A percentile compares a stretch with the other conserved stretches of the same genome.
phyloP scores from a whole-genome alignment of 345 rosid genomes.

The Lepidium aucheri region DNA sequence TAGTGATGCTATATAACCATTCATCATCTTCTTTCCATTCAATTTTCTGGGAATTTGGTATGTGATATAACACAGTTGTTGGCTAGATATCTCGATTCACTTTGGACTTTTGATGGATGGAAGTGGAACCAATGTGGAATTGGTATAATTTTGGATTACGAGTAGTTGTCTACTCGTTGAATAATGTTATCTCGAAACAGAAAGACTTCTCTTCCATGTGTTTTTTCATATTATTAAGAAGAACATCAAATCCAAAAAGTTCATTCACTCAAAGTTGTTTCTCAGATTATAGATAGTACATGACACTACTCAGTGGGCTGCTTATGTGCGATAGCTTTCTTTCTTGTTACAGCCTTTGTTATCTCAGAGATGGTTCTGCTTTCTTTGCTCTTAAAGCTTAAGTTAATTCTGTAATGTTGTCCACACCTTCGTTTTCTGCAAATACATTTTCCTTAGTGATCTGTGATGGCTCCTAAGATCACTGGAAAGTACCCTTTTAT shows the following conservation, averaged over 20 bases:
- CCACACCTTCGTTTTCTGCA: neutral
- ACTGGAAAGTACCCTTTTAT: neutral
- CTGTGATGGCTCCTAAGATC: neutral
- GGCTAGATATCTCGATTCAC: neutral
- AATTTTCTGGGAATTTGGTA: neutral
- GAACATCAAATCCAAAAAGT: neutral
- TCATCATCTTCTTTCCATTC: constrained; percentile 2
- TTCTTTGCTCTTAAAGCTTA: neutral
- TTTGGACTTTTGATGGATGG: constrained; percentile 10
- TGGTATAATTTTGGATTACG: neutral
- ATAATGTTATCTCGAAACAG: neutral
- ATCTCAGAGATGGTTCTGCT: neutral
- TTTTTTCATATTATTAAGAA: neutral
- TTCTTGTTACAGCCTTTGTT: neutral
- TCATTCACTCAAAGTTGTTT: neutral
- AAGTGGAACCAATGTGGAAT: constrained; percentile 3
- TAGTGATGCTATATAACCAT: neutral
- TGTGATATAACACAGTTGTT: constrained; percentile 8
- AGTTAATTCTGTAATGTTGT: neutral
- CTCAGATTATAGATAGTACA: neutral
- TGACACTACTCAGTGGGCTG: neutral
- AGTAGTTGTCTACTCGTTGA: constrained; percentile 2
- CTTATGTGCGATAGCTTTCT: neutral
- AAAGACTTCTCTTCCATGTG: neutral
- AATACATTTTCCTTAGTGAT: neutral